These are phyloP conservation scores for Prunella vulgaris DNA, from an alignment of 257 asterid species.

Conservation along the genomic window DNA sequence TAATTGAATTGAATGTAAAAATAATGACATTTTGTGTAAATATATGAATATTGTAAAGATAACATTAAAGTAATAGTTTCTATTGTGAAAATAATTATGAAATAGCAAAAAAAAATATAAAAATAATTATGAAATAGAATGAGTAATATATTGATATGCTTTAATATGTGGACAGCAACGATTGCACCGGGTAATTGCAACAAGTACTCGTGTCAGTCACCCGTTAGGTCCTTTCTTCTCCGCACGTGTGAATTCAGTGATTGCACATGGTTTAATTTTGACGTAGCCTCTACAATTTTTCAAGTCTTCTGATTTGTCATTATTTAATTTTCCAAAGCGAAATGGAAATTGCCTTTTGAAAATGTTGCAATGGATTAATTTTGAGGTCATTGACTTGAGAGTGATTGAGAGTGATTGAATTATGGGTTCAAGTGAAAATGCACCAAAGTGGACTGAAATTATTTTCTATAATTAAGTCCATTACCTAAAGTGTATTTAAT, in stretches of 20 bases:
- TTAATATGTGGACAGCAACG: too few species aligned
- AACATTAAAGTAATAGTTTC: too few species aligned
- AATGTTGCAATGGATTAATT: constrained; percentile 20
- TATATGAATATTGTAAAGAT: too few species aligned
- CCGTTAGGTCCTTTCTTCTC: too few species aligned
- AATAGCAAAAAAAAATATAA: too few species aligned
- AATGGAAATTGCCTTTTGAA: not conserved
- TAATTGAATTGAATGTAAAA: too few species aligned
- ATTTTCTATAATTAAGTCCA: not conserved
- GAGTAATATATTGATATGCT: too few species aligned
- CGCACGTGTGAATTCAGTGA: not conserved
- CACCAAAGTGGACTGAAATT: not conserved
- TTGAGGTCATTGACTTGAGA: constrained; percentile 33
- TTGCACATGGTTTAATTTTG: constrained; percentile 1
- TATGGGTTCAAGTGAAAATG: not conserved
- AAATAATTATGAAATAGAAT: too few species aligned
- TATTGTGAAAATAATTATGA: too few species aligned
- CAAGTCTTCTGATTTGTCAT: not conserved
- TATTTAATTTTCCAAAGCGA: constrained; percentile 11
- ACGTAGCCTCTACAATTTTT: not conserved
- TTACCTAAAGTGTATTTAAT: not conserved
- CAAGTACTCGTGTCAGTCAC: too few species aligned
- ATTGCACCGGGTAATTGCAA: too few species aligned
- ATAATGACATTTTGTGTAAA: too few species aligned
- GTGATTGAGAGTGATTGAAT: constrained; percentile 12